phyloP scores from a whole-genome alignment of 345 rosid genomes.

The Camelina hispida region DNA sequence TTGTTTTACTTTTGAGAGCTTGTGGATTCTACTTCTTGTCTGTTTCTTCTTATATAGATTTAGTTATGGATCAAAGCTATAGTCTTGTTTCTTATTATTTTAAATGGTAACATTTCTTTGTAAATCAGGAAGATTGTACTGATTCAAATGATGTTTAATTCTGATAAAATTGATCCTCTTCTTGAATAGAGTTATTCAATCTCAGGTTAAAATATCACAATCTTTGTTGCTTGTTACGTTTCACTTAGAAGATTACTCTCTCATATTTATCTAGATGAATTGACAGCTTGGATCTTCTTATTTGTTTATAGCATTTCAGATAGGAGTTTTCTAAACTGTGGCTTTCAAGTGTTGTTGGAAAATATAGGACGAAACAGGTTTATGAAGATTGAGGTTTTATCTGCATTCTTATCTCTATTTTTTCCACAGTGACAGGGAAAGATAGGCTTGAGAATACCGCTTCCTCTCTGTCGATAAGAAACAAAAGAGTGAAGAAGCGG shows the following conservation, averaged over 20 bases:
- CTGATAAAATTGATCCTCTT: neutral
- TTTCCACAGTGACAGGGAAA: neutral
- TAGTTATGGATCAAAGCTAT: slow-evolving; percentile 10
- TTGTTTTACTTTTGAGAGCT: slow-evolving; percentile 23
- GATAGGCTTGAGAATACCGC: neutral
- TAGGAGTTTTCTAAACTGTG: neutral
- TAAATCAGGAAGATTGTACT: neutral
- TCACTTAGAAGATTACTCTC: neutral
- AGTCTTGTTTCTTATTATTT: slow-evolving; percentile 7
- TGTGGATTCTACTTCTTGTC: slow-evolving; percentile 43
- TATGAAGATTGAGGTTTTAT: neutral
- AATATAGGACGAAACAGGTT: neutral
- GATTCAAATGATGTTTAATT: neutral
- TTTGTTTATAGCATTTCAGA: neutral
- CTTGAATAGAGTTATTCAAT: neutral
- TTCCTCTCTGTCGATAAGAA: slow-evolving; percentile 29
- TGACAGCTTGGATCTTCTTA: too few species aligned
- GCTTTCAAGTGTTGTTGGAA: slow-evolving; percentile 4
- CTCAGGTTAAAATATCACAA: neutral
- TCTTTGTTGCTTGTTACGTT: neutral
- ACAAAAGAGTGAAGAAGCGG: slow-evolving; percentile 51
- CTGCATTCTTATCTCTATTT: neutral
- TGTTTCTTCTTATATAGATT: slow-evolving; percentile 13
- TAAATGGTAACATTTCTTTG: neutral
- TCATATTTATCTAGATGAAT: neutral